phyloP scores from a whole-genome alignment of 1,284 basidiomycete genomes.

The Rugiboletus extremiorientalis region DNA sequence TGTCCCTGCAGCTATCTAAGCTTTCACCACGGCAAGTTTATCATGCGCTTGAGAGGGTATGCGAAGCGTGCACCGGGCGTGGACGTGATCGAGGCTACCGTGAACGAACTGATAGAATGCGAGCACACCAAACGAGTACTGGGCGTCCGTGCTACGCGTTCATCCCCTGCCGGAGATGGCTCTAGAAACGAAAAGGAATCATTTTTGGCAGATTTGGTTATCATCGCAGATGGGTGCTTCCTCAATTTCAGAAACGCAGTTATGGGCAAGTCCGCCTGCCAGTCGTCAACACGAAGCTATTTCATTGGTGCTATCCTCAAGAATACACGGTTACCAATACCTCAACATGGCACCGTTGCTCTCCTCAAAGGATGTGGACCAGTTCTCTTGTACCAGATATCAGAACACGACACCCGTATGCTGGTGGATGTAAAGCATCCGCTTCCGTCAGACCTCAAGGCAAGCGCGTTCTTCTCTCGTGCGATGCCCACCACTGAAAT shows the following conservation, averaged over 20 bases:
- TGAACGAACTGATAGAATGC: slow-evolving; percentile 70
- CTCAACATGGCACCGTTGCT: slow-evolving; percentile 75
- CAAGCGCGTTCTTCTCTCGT: slow-evolving; percentile 29
- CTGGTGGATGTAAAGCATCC: slow-evolving; percentile 90
- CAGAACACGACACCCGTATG: slow-evolving; percentile 80
- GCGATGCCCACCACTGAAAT: neutral
- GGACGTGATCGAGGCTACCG: slow-evolving; percentile 82
- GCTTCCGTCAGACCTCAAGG: slow-evolving; percentile 82
- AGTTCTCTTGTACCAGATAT: slow-evolving; percentile 82
- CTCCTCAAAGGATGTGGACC: slow-evolving; percentile 65
- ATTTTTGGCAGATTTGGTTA: slow-evolving; percentile 75
- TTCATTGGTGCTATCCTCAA: slow-evolving; percentile 74
- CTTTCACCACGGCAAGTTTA: slow-evolving; percentile 96
- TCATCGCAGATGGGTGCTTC: slow-evolving; percentile 95
- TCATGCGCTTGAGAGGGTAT: slow-evolving; percentile 75
- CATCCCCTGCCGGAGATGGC: slow-evolving; percentile 26
- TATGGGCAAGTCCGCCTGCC: slow-evolving; percentile 41
- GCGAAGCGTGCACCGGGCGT: slow-evolving; percentile 62
- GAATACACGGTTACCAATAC: slow-evolving; percentile 64
- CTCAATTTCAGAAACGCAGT: slow-evolving; percentile 73
- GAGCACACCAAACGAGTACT: slow-evolving; percentile 55
- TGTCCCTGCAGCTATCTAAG: too few relatives aligned
- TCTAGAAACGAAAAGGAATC: slow-evolving; percentile 44
- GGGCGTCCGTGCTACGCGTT: slow-evolving; percentile 57
- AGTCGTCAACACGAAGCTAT: slow-evolving; percentile 56